These are phyloP conservation scores for maize (Zea mays) DNA, from an alignment of 176 grass and related monocot species.

Conservation along the genomic window DNA sequence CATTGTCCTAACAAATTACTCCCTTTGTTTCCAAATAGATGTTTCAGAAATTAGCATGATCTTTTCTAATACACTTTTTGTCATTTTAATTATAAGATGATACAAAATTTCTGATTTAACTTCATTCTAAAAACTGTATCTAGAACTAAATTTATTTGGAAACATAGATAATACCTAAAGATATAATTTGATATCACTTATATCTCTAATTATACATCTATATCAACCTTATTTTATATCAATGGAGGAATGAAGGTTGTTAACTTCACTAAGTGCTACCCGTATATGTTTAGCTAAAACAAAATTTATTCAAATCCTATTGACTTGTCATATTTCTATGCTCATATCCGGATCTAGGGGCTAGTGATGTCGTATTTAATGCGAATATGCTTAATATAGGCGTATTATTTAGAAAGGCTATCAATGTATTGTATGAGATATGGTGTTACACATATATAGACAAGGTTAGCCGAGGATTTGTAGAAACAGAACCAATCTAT, in stretches of 20 bases:
- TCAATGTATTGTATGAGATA: too few species aligned
- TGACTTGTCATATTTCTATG: slow-evolving; percentile 14
- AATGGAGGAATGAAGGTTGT: slow-evolving; percentile 17
- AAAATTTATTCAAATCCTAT: slow-evolving; percentile 11
- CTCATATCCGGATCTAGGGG: neutral
- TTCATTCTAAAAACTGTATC: slow-evolving; percentile 11
- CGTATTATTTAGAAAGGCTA: neutral
- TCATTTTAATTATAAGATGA: slow-evolving; percentile 9
- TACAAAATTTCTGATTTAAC: neutral
- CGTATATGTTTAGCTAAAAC: slow-evolving; percentile 5
- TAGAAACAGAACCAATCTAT: too few species aligned
- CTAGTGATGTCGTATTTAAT: slow-evolving; percentile 6
- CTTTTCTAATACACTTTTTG: neutral
- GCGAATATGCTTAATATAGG: neutral
- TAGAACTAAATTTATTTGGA: slow-evolving; percentile 7
- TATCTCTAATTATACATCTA: neutral
- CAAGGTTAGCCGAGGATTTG: too few species aligned
- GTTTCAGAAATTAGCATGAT: slow-evolving; percentile 12
- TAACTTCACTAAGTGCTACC: slow-evolving; percentile 5
- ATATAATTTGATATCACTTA: slow-evolving; percentile 2
- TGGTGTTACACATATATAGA: too few species aligned
- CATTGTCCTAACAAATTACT: neutral
- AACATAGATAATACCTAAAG: slow-evolving; percentile 3
- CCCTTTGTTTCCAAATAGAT: neutral
- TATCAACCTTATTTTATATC: slow-evolving; percentile 18